phyloP scores from a whole-genome alignment of 768 basidiomycete genomes.

The Dendrothele bispora region DNA sequence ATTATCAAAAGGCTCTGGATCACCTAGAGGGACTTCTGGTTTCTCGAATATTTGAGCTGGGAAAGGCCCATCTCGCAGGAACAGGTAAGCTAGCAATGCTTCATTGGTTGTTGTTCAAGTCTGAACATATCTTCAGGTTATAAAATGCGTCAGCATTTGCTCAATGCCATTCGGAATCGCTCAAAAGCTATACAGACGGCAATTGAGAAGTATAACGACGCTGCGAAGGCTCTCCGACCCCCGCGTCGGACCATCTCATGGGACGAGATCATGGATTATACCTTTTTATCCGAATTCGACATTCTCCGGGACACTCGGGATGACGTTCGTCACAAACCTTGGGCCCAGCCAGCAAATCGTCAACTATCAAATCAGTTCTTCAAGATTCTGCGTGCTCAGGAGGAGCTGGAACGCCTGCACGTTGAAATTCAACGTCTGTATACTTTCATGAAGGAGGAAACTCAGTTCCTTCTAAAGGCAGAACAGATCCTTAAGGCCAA shows the following conservation, averaged over 20 bases:
- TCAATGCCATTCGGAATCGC: conserved; percentile 15
- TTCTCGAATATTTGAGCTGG: too few species aligned
- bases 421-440: conserved; percentile 15
- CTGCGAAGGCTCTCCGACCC: background rate
- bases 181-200: background rate
- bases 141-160: conserved; percentile 26
- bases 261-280: background rate
- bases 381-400: conserved; percentile 13
- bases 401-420: conserved; percentile 16
- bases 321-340: background rate
- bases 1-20: too few species aligned
- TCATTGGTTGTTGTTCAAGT: too few species aligned
- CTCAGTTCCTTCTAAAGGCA: too few species aligned
- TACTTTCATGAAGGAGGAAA: conserved; percentile 14
- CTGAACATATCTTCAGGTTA: too few species aligned
- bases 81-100: too few species aligned
- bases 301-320: background rate
- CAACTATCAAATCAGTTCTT: conserved; percentile 9
- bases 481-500: too few species aligned
- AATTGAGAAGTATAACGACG: background rate
- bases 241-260: background rate
- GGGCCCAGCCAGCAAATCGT: conserved; percentile 1
- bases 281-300: conserved; percentile 3
- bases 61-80: too few species aligned
- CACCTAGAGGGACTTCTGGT: too few species aligned